Evolutionary conservation across 2,329 filamentous ascomycete genomes (phyloP).

Genomic region (Aspergillus uvarum): DNA sequence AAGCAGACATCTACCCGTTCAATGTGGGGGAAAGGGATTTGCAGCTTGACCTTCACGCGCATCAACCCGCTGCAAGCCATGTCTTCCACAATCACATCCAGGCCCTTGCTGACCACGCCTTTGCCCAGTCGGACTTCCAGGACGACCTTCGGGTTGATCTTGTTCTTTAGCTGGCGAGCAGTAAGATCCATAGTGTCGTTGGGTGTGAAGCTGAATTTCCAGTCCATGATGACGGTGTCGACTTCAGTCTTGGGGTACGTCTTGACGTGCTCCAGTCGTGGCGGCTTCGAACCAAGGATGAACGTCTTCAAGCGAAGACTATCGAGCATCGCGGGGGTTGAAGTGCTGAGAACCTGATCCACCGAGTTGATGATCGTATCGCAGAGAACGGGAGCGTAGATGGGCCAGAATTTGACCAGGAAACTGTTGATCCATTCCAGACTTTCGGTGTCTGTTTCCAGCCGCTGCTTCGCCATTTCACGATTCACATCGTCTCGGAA

Average conservation of each 20-base stretch:
- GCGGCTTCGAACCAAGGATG: slow-evolving; percentile 89
- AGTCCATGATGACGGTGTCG: slow-evolving; percentile 97
- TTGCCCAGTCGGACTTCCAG: slow-evolving; percentile 94
- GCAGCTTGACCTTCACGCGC: slow-evolving; percentile 96
- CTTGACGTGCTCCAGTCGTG: slow-evolving; percentile 95
- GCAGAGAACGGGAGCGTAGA: slow-evolving; percentile 91
- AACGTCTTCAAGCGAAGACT: slow-evolving; percentile 92
- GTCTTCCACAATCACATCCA: slow-evolving; percentile 97
- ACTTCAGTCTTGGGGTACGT: slow-evolving; percentile 95
- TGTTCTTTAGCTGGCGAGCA: slow-evolving; percentile 82
- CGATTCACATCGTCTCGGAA: slow-evolving; percentile 92
- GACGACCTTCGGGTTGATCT: slow-evolving; percentile 94
- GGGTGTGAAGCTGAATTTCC: slow-evolving; percentile 99
- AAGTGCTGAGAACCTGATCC: slow-evolving; percentile 90
- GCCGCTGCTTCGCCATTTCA: slow-evolving; percentile 78
- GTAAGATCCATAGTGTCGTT: slow-evolving; percentile 94
- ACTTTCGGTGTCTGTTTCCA: slow-evolving; percentile 89
- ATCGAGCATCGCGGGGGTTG: slow-evolving; percentile 89
- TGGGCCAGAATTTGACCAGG: slow-evolving; percentile 98
- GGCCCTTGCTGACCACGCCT: slow-evolving; percentile 92
- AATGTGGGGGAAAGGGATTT: slow-evolving; percentile 92
- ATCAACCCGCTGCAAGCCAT: slow-evolving; percentile 95
- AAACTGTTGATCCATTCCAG: slow-evolving; percentile 99
- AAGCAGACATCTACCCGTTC: slow-evolving; percentile 96
- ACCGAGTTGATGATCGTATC: slow-evolving; percentile 90